Conservation (phyloP, 202 grass and related monocot species). For the Bolboschoenoplectus hybrid region DNA sequence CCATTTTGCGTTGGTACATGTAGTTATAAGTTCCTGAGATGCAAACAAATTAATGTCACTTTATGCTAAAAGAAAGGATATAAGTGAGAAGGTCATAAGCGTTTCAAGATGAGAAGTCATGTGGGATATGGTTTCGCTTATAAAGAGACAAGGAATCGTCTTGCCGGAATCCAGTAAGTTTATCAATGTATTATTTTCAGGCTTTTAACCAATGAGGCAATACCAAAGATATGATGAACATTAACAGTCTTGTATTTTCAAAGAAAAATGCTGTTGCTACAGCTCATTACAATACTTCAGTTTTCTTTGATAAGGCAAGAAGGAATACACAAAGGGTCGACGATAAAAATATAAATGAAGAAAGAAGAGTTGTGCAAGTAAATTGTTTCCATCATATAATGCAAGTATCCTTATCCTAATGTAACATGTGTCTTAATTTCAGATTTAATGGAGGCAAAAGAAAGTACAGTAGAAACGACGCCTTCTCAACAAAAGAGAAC, state of each 20-base stretch:
- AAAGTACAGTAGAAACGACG: constrained; percentile 10
- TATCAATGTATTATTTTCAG: not conserved
- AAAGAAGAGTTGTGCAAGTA: too few species aligned
- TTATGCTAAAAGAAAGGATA: not conserved
- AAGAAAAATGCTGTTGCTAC: not conserved
- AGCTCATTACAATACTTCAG: not conserved
- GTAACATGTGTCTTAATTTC: not conserved
- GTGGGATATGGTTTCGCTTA: not conserved
- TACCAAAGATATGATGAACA: not conserved
- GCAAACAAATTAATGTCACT: not conserved
- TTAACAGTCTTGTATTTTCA: not conserved
- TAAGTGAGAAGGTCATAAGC: not conserved
- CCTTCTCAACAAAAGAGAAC: constrained; percentile 31
- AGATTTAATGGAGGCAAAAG: constrained; percentile 34
- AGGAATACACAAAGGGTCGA: not conserved
- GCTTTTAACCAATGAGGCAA: not conserved
- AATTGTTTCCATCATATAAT: not conserved
- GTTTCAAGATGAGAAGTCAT: constrained; percentile 34
- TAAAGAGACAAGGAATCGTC: constrained; percentile 20
- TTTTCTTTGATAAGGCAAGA: not conserved
- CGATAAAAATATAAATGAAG: not conserved
- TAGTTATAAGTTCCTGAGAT: not conserved
- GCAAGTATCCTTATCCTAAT: not conserved
- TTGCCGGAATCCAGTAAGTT: constrained; percentile 40
- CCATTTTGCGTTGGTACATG: not conserved